These are phyloP conservation scores for Pyrenophora seminiperda DNA, from an alignment of 2,329 filamentous ascomycete species.

Conservation along the genomic window DNA sequence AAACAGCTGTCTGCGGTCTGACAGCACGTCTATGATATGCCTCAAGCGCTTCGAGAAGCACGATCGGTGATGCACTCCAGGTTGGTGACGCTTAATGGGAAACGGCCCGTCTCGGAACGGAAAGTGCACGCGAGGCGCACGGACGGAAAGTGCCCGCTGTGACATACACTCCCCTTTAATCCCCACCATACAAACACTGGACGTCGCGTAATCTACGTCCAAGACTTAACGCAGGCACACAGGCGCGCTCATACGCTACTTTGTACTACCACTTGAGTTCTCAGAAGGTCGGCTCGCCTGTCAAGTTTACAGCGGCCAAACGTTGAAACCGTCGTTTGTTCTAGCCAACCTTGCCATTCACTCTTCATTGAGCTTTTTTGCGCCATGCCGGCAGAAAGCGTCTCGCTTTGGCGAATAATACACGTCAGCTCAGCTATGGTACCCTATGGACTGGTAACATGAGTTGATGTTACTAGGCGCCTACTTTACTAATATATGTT, in stretches of 20 bases:
- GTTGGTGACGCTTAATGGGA: background rate
- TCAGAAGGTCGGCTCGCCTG: too few species aligned
- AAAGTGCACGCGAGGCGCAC: background rate
- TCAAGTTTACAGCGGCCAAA: background rate
- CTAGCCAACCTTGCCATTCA: slow-evolving; percentile 3
- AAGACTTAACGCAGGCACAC: background rate
- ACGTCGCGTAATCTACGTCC: slow-evolving; percentile 1
- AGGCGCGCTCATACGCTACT: background rate
- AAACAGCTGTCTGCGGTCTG: background rate
- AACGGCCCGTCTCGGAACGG: background rate
- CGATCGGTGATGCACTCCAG: background rate
- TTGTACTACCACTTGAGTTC: background rate
- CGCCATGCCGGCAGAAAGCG: slow-evolving; percentile 4
- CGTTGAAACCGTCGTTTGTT: slow-evolving; percentile 2
- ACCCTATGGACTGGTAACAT: background rate
- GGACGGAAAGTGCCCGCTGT: background rate
- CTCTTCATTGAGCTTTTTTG: slow-evolving; percentile 1
- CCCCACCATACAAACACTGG: background rate
- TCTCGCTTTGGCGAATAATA: background rate
- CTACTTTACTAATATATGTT: background rate
- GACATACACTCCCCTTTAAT: background rate
- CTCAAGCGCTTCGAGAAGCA: background rate
- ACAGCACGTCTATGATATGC: background rate
- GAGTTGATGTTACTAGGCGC: background rate
- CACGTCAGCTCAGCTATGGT: slow-evolving; percentile 4